A percentile compares a stretch with the other conserved stretches of the same genome.
phyloP scores from a whole-genome alignment of 805 yeast genomes.

The Teunomyces aglyptinius region DNA sequence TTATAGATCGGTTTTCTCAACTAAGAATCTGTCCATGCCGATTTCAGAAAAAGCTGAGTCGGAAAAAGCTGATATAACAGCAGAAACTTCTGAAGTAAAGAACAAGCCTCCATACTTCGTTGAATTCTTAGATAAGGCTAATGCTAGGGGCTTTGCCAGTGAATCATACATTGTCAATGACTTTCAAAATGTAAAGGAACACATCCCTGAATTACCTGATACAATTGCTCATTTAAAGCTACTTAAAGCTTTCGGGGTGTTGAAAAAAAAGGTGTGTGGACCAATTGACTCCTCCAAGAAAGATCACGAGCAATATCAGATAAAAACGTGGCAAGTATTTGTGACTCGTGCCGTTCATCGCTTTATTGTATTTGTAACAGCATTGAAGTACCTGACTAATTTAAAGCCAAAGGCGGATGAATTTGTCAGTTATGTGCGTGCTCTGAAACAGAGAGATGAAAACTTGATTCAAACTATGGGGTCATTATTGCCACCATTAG shows the following conservation, averaged over 20 bases:
- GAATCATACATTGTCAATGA: background rate
- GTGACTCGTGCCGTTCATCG: constrained; percentile 21
- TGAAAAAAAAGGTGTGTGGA: constrained; percentile 14
- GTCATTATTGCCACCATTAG: constrained; percentile 19
- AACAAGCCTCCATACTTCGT: background rate
- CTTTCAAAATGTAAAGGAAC: background rate
- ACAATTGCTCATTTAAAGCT: constrained; percentile 22
- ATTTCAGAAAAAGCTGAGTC: background rate
- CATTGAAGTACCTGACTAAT: constrained; percentile 5
- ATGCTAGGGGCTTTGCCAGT: background rate
- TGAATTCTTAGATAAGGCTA: background rate
- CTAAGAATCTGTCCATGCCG: background rate
- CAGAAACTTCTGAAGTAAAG: background rate
- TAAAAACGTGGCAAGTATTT: constrained; percentile 21
- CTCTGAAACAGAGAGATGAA: background rate
- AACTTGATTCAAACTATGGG: background rate
- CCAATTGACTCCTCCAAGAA: background rate
- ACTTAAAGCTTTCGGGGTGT: constrained; percentile 17
- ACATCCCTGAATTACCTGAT: constrained; percentile 13
- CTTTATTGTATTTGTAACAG: constrained; percentile 20
- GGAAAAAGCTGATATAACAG: background rate
- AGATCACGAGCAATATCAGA: constrained; percentile 1
- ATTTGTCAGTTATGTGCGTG: background rate
- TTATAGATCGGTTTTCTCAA: background rate
- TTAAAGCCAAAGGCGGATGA: background rate